Conservation (phyloP, 2,329 filamentous ascomycete species). For the Biscogniauxia mediterranea region DNA sequence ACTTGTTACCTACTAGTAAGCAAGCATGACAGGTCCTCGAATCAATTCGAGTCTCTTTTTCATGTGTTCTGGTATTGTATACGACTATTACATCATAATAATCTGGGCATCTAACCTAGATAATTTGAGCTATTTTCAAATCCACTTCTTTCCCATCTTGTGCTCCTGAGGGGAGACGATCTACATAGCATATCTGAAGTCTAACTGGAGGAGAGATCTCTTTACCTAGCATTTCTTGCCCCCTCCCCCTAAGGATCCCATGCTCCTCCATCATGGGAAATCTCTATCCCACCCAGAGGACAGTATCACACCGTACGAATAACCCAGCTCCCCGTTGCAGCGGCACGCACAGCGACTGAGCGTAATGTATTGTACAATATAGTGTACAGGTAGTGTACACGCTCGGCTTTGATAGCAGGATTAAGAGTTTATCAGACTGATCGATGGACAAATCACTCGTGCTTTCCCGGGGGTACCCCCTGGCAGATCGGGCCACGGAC, state of each 20-base stretch:
- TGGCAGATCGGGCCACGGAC: neutral
- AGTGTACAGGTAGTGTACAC: neutral
- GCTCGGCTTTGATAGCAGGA: neutral
- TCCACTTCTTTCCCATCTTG: neutral
- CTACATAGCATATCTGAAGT: no score
- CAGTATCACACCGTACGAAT: neutral
- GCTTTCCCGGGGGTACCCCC: neutral
- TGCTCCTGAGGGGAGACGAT: no score
- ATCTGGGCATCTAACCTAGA: neutral
- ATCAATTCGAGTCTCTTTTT: neutral
- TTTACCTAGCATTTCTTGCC: no score
- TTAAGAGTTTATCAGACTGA: neutral
- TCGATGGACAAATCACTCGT: neutral
- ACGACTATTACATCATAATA: no score
- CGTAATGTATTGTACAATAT: neutral
- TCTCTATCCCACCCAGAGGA: neutral
- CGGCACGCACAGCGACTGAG: neutral
- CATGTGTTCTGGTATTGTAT: neutral
- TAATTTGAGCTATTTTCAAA: neutral
- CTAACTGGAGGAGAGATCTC: no score
- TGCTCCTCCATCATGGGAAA: neutral
- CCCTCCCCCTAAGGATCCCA: no score
- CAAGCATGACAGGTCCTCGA: no score
- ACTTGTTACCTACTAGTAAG: neutral
- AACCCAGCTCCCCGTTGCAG: neutral